Evolutionary conservation across 495 filamentous ascomycete genomes (phyloP).

Genomic region (Aspergillus conjunctus): DNA sequence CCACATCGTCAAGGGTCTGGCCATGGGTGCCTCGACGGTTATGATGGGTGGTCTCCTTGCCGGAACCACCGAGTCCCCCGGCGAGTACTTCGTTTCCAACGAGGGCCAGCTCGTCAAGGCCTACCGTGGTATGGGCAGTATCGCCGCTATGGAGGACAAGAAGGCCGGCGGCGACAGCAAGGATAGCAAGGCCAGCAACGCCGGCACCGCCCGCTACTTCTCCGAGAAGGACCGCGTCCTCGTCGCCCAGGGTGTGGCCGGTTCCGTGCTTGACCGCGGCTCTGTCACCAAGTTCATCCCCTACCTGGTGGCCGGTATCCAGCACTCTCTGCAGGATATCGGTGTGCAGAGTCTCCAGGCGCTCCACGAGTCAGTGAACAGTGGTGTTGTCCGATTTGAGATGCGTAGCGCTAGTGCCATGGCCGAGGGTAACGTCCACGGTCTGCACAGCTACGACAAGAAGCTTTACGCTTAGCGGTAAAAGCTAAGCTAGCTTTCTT

Average conservation of each 20-base stretch:
- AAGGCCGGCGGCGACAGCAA: conserved; percentile 71
- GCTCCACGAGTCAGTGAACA: conserved; percentile 72
- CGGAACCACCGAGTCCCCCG: conserved; percentile 95
- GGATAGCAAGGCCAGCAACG: conserved; percentile 84
- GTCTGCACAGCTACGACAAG: conserved; percentile 98
- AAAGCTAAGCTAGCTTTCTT: conserved; percentile 11
- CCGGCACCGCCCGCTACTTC: conserved; percentile 97
- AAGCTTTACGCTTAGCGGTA: conserved; percentile 84
- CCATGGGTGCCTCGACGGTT: conserved; percentile 89
- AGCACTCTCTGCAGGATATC: conserved; percentile 96
- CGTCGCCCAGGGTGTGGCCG: conserved; percentile 94
- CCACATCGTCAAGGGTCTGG: conserved; percentile 97
- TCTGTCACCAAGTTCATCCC: conserved; percentile 93
- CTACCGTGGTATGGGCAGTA: conserved; percentile 97
- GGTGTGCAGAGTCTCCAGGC: conserved; percentile 75
- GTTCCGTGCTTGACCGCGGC: conserved; percentile 70
- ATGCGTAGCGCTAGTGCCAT: conserved; percentile 90
- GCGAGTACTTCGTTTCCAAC: conserved; percentile 91
- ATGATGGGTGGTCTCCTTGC: conserved; percentile 99
- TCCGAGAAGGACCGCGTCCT: conserved; percentile 92
- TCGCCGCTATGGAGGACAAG: conserved; percentile 99
- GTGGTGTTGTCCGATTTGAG: conserved; percentile 88
- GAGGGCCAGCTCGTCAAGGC: conserved; percentile 98
- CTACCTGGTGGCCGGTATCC: conserved; percentile 91
- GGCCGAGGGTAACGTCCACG: conserved; percentile 93